phyloP scores from a whole-genome alignment of 495 filamentous ascomycete genomes.

The Neurospora hispaniola region DNA sequence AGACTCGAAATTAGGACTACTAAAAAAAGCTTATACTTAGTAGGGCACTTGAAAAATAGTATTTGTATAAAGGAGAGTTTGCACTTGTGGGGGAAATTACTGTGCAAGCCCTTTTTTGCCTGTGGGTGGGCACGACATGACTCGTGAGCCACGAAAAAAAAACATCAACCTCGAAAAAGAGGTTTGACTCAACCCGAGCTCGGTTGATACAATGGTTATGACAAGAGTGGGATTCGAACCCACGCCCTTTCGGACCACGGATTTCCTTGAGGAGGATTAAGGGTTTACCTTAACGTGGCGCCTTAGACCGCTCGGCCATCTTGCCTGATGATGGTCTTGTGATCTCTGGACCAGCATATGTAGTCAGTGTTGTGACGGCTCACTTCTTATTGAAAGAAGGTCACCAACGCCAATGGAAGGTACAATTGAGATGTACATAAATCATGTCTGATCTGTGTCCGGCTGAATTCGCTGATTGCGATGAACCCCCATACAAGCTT shows the following conservation, averaged over 20 bases:
- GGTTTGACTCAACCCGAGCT: too few species aligned
- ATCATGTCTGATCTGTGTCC: background rate
- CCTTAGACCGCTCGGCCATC: background rate
- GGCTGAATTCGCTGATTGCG: background rate
- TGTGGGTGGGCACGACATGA: too few species aligned
- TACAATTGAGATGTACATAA: background rate
- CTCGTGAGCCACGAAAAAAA: too few species aligned
- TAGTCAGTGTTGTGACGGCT: background rate
- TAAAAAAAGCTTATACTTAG: too few species aligned
- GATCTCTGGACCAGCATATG: background rate
- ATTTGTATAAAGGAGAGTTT: background rate
- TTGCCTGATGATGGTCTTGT: background rate
- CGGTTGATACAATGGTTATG: background rate
- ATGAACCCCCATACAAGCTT: background rate
- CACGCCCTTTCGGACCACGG: conserved; percentile 26
- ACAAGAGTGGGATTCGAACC: conserved; percentile 29
- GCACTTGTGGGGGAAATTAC: background rate
- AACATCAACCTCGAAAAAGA: too few species aligned
- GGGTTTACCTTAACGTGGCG: background rate
- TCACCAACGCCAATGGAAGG: background rate
- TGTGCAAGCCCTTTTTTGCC: background rate
- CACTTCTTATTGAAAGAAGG: background rate
- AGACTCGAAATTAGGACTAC: background rate
- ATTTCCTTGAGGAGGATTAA: background rate
- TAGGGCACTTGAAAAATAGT: too few species aligned